A percentile compares a stretch with the other conserved stretches of the same genome.
These are phyloP conservation scores for Fusarium aywerte DNA, from an alignment of 2,329 filamentous ascomycete species.

Conservation along the genomic window DNA sequence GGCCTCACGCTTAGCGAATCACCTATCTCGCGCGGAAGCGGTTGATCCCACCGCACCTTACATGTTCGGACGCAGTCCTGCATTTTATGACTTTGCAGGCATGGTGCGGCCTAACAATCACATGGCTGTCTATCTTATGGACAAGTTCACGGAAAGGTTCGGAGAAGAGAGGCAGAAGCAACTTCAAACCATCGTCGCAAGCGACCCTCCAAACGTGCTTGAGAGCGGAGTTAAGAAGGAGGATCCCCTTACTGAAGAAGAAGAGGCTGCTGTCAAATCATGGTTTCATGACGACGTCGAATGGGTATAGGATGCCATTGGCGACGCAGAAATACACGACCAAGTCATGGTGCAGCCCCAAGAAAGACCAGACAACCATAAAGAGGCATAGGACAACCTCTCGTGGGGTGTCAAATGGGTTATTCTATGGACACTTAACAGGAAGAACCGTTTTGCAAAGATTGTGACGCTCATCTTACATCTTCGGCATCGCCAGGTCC, in stretches of 20 bases:
- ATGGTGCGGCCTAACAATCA: too few species aligned
- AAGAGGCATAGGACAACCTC: constrained; percentile 40
- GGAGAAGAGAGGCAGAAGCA: not conserved
- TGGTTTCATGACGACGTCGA: not conserved
- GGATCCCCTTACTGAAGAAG: not conserved
- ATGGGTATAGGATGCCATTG: not conserved
- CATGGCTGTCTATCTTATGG: too few species aligned
- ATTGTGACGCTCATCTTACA: constrained; percentile 28
- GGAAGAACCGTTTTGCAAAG: constrained; percentile 36
- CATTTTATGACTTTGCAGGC: too few species aligned
- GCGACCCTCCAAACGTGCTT: not conserved
- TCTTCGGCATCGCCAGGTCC: constrained; percentile 37
- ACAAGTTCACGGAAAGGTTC: too few species aligned
- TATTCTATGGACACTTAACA: constrained; percentile 40
- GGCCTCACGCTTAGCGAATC: too few species aligned
- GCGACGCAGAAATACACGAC: not conserved
- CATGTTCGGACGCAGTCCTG: too few species aligned
- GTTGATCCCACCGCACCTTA: too few species aligned
- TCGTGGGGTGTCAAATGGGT: constrained; percentile 43
- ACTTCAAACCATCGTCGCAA: not conserved
- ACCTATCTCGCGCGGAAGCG: too few species aligned
- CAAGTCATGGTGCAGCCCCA: not conserved
- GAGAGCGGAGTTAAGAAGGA: not conserved
- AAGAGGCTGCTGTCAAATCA: not conserved
- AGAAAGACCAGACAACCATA: not conserved